These are phyloP conservation scores for Didymellaceae sp. DNA, from an alignment of 2,329 filamentous ascomycete species.

Conservation along the genomic window DNA sequence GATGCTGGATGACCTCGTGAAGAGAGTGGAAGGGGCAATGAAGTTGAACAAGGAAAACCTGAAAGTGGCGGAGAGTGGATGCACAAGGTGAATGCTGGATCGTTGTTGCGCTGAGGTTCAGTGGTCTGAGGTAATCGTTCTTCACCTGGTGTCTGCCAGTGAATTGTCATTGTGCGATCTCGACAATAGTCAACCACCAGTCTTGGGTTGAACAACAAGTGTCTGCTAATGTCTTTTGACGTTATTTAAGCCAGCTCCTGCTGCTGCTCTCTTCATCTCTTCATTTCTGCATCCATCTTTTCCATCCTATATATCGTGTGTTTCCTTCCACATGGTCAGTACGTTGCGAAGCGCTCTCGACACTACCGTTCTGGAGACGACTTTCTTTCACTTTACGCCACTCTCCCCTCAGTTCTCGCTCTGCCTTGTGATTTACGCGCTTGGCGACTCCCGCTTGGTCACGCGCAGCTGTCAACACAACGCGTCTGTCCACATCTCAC, in stretches of 20 bases:
- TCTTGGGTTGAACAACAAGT: too few species aligned
- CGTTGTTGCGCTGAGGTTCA: neutral
- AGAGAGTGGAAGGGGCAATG: conserved; percentile 25
- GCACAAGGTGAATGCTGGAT: neutral
- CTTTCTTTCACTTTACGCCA: neutral
- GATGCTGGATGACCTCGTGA: conserved; percentile 20
- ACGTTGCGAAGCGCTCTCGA: neutral
- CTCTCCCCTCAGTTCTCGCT: neutral
- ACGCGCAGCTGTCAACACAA: conserved; percentile 3
- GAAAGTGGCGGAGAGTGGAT: conserved; percentile 4
- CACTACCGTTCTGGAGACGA: neutral
- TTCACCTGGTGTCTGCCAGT: too few species aligned
- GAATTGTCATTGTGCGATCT: neutral
- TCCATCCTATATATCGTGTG: too few species aligned
- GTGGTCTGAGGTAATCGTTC: too few species aligned
- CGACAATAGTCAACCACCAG: too few species aligned
- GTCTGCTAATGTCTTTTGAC: too few species aligned
- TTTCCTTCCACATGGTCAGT: too few species aligned
- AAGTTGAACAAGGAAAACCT: conserved; percentile 28
- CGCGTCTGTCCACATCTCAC: conserved; percentile 3
- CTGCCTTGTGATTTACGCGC: neutral
- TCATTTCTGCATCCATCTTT: neutral
- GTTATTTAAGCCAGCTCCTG: neutral
- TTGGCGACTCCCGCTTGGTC: neutral
- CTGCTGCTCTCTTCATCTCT: neutral